A percentile compares a stretch with the other conserved stretches of the same genome.
Conservation (phyloP, 257 asterid genomes). For the Fraxinus pennsylvanica region DNA sequence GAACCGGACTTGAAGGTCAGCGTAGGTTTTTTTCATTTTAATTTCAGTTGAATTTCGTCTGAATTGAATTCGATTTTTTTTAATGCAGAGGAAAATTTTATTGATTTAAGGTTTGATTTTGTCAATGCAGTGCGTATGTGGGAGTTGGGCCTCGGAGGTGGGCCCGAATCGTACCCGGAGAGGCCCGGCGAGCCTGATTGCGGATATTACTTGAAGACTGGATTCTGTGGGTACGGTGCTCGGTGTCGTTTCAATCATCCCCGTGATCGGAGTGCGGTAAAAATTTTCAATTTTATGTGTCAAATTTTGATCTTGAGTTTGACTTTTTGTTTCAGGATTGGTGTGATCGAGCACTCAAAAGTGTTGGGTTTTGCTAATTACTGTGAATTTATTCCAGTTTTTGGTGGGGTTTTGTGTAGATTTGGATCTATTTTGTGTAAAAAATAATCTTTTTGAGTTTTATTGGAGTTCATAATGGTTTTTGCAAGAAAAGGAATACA, state of each 20-base stretch:
- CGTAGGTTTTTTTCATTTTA: slow-evolving; percentile 33
- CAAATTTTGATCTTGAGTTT: slow-evolving; percentile 22
- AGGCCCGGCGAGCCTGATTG: slow-evolving; percentile 33
- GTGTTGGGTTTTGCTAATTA: slow-evolving; percentile 13
- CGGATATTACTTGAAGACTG: slow-evolving; percentile 33
- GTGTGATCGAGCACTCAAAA: slow-evolving; percentile 28
- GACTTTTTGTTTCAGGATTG: slow-evolving; percentile 25
- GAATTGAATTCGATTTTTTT: slow-evolving; percentile 14
- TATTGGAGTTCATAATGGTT: slow-evolving; percentile 4
- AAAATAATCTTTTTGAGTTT: slow-evolving; percentile 21
- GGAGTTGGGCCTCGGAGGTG: slow-evolving; percentile 33
- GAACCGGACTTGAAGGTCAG: slow-evolving; percentile 53
- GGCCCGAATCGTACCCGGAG: slow-evolving; percentile 32
- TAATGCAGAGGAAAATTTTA: slow-evolving; percentile 21
- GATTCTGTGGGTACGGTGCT: slow-evolving; percentile 38
- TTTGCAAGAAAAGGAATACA: slow-evolving; percentile 12
- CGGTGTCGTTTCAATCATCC: slow-evolving; percentile 48
- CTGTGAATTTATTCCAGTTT: slow-evolving; percentile 17
- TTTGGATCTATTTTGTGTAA: slow-evolving; percentile 18
- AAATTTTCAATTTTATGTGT: not conserved
- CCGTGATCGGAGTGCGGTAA: slow-evolving; percentile 48
- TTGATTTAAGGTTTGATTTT: slow-evolving; percentile 21
- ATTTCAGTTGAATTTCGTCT: slow-evolving; percentile 32
- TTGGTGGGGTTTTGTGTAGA: slow-evolving; percentile 7
- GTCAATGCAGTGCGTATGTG: slow-evolving; percentile 37